A percentile compares a stretch with the other conserved stretches of the same genome.
Evolutionary conservation across 352 stramenopile genomes (phyloP).

Genomic region (Globisporangium perplexum): DNA sequence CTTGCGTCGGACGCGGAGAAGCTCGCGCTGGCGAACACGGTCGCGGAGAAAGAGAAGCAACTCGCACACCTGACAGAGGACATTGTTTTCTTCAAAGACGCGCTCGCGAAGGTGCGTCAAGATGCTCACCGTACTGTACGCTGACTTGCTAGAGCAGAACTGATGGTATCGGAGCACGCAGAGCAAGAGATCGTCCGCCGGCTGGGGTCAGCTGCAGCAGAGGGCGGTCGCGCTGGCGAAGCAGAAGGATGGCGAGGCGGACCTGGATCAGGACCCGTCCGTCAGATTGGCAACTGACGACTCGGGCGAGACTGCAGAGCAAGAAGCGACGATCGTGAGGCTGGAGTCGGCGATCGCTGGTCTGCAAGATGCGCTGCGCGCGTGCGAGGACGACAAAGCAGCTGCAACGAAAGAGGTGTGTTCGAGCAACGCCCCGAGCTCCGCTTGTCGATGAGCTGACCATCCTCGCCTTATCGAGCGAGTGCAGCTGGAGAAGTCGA

Average conservation of each 20-base stretch:
- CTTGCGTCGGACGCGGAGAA: constrained; percentile 38
- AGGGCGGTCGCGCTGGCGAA: constrained; percentile 8
- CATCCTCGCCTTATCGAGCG: background rate
- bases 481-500: background rate
- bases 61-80: constrained; percentile 35
- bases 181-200: constrained; percentile 10
- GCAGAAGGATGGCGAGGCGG: background rate
- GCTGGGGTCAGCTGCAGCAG: constrained; percentile 13
- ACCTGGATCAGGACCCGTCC: background rate
- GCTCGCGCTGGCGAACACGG: constrained; percentile 17
- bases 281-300: background rate
- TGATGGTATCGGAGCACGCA: background rate
- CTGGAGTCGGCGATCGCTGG: too few relatives aligned
- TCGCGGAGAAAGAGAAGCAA: constrained; percentile 26
- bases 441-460: background rate
- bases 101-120: constrained; percentile 26
- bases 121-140: too few relatives aligned
- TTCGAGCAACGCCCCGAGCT: background rate
- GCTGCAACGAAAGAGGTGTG: constrained; percentile 9
- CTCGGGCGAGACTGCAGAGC: constrained; percentile 5
- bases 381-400: constrained; percentile 1
- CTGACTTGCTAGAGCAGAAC: too few relatives aligned
- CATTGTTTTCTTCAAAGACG: constrained; percentile 59
- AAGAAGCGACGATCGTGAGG: constrained; percentile 17
- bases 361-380: constrained; percentile 7